These are phyloP conservation scores for Chytridium lagenaria DNA, from an alignment of 371 early-diverging fungal genomes.

Conservation along the genomic window DNA sequence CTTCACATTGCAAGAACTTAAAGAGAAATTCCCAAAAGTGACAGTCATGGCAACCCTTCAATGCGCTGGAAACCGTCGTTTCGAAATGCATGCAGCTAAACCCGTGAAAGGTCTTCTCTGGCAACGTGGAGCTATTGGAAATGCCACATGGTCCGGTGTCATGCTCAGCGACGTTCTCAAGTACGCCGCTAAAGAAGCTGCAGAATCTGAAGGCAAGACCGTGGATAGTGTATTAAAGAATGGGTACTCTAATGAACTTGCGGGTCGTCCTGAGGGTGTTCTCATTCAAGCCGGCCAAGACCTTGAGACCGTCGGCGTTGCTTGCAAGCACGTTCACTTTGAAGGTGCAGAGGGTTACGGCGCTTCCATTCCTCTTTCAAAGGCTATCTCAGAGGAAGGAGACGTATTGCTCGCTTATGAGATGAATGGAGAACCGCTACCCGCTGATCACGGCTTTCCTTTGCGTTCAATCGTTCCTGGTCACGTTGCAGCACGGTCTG, in stretches of 20 bases:
- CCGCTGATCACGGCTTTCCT: conserved; percentile 85
- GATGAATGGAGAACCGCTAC: conserved; percentile 81
- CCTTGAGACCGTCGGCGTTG: not conserved
- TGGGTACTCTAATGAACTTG: not conserved
- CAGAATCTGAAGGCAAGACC: too few relatives aligned
- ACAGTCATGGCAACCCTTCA: conserved; percentile 66
- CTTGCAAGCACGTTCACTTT: conserved; percentile 68
- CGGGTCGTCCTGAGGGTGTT: not conserved
- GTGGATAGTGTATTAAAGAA: too few relatives aligned
- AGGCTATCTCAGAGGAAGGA: conserved; percentile 68
- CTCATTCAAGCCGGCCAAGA: not conserved
- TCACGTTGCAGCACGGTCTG: conserved; percentile 82
- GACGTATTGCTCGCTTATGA: conserved; percentile 86
- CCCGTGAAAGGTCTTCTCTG: conserved; percentile 79
- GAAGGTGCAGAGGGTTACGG: conserved; percentile 79
- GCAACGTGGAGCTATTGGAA: conserved; percentile 78
- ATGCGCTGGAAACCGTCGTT: conserved; percentile 86
- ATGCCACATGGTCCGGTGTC: conserved; percentile 83
- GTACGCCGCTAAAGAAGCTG: conserved; percentile 10
- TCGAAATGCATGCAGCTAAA: conserved; percentile 78
- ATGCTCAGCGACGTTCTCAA: conserved; percentile 76
- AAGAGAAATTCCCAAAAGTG: conserved; percentile 49
- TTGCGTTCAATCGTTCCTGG: conserved; percentile 85
- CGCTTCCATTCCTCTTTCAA: conserved; percentile 73
- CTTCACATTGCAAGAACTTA: conserved; percentile 65